Evolutionary conservation across 2,329 filamentous ascomycete genomes (phyloP), one percentile per base, ranked within the genome.

Genomic region (Aureobasidium leucospermi): DNA sequence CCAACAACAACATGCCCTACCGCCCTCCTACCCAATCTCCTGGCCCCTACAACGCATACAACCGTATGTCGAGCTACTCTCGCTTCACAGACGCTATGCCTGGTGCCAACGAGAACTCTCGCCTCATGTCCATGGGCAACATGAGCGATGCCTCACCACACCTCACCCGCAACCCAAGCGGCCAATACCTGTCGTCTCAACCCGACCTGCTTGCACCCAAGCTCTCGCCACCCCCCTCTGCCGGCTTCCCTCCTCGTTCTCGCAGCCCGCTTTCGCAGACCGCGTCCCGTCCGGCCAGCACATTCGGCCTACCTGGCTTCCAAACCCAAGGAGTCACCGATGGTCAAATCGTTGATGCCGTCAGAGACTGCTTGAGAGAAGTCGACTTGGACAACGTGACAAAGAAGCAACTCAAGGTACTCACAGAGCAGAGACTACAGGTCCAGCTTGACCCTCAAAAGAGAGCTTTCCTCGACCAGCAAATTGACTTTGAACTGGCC

Each of bases 301-400:
- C 55, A 36, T 60, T 62, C 45, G 48, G 38, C 6, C 53, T 63
- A 10, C 69, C 80, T 75, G 51, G 77, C 80, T 86, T 87, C 77
- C 80, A 83, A 64, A 78, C 74, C 47, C 78, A 77, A 28, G 90
- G 89, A 0, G 89, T 90, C 0, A 89, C 88, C 65, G 92, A 97
- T 67, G 79, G 78, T 47, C 82, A 85, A 62, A 96, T 99, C 64
- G 81, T 90, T 16, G 89, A 95, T 62, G 88, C 89, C 1, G 93
- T 97, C 63, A 88, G 90, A 68, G 79, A 81, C 53, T 94, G 94
- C 67, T 79, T 99, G 63, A 76, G 81, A 15, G 93, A 96, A 68
- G 91, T 96, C 0, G 93, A 99, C 73, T 80, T 99, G 43, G 94
- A 99, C 72, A 93, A 83, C n/a, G 90, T 97, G 49, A 99, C 94